Evolutionary conservation across 192 early-diverging fungal species (phyloP), one percentile per base, ranked within the genome.

Genomic region (Pecoramyces ruminantium): DNA sequence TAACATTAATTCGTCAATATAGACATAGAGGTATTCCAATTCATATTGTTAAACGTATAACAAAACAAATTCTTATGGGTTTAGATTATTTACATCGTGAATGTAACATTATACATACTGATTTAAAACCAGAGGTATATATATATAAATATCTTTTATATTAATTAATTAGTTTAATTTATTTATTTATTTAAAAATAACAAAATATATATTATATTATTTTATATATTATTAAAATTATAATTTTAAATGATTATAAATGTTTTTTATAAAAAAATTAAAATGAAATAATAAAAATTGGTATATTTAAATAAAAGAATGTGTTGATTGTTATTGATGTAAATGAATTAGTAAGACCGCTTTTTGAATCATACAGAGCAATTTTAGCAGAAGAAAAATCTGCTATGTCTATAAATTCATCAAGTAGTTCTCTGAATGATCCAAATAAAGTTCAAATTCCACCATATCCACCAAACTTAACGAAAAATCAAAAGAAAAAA

Each of bases 91-190:
- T 99, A 83, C 97, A 99, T 85, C 87, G 91, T 4, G 92, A 94
- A 77, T 99, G 97, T 87, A 90, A 91, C 34, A 96, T 99, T 81
- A 97, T 99, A 79, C 97, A 99, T 86, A 99, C 97, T 0, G 97
- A 99, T 85, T 84, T 99, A 58, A 99, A 99, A 82, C 97, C 96
- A 16, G 97, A 99, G 87, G 86, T 88, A 34, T 27, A 80, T 79
- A 13, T 29, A 38, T 78, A 27, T 29, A 34, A 21, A 28, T 78
- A 67, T 38, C 3, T 34, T 34, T n/a, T n/a, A n/a, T n/a, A n/a
- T n/a, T n/a, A n/a, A n/a, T n/a, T n/a, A n/a, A n/a, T n/a, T n/a
- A n/a, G n/a, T n/a, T n/a, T n/a, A n/a, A n/a, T n/a, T n/a, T n/a
- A n/a, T n/a, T n/a, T n/a, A n/a, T n/a, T n/a, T n/a, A n/a, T n/a